A percentile compares a stretch with the other conserved stretches of the same genome.
Conservation (phyloP, 805 yeast genomes). For the Saccharomycopsis sp. region DNA sequence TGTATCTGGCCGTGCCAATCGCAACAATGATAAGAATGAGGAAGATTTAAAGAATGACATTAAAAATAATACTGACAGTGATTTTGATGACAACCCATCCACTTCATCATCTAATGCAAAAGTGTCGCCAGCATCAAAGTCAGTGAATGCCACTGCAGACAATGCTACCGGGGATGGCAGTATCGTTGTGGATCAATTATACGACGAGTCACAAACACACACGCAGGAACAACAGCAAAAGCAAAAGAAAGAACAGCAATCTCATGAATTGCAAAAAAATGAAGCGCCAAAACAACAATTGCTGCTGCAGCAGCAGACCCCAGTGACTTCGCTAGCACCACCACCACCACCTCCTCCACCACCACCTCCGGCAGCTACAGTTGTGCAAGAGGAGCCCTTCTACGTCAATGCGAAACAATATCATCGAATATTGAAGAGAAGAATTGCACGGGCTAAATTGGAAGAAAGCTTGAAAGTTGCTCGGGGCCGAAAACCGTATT, state of each 20-base stretch:
- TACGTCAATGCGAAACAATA: conserved; percentile 98
- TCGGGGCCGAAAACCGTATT: conserved; percentile 84
- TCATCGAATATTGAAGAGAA: conserved; percentile 85
- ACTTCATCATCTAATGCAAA: too few species aligned
- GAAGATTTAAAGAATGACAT: too few species aligned
- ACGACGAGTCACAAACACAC: too few species aligned
- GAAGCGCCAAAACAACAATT: conserved; percentile 1
- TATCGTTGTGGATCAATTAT: too few species aligned
- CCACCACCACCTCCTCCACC: background rate
- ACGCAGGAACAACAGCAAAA: too few species aligned
- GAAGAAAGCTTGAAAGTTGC: conserved; percentile 86
- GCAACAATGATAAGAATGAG: too few species aligned
- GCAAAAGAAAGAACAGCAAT: background rate
- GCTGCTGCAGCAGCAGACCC: conserved; percentile 1
- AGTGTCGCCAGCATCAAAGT: too few species aligned
- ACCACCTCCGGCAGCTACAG: background rate
- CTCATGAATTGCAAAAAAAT: background rate
- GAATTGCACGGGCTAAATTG: conserved; percentile 87
- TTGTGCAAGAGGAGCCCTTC: conserved; percentile 70
- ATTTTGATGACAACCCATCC: too few species aligned
- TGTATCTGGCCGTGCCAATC: too few species aligned
- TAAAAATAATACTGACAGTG: too few species aligned
- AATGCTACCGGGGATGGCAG: too few species aligned
- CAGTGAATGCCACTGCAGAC: too few species aligned
- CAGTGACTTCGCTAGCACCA: background rate